phyloP scores from a whole-genome alignment of 1,139 yeast genomes.

The Nadsonia commutata region DNA sequence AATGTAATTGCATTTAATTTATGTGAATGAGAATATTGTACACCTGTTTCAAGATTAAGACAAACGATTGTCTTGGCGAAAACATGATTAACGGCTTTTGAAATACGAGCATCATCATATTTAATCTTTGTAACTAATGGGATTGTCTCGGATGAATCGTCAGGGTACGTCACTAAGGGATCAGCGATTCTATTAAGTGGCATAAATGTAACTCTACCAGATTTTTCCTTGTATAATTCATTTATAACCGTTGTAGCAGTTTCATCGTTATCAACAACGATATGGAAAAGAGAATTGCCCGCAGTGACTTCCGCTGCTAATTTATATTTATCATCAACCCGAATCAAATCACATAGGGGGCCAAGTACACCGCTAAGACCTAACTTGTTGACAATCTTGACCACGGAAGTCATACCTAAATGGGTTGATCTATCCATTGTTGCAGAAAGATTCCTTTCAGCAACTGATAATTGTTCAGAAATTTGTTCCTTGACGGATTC shows the following conservation, averaged over 20 bases:
- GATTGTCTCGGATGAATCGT: constrained; percentile 35
- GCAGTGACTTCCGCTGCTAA: constrained; percentile 82
- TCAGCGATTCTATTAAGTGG: constrained; percentile 65
- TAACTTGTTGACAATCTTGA: constrained; percentile 35
- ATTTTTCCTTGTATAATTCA: constrained; percentile 51
- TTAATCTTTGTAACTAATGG: constrained; percentile 66
- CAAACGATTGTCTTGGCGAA: constrained; percentile 76
- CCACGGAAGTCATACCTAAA: constrained; percentile 55
- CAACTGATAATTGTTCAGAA: constrained; percentile 32
- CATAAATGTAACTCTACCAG: constrained; percentile 81
- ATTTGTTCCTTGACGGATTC: constrained; percentile 43
- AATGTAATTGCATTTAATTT: constrained; percentile 69
- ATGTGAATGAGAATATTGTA: constrained; percentile 47
- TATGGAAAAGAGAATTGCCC: constrained; percentile 72
- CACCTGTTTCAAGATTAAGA: constrained; percentile 51
- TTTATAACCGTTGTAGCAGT: constrained; percentile 73
- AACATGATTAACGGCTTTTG: constrained; percentile 57
- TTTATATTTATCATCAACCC: constrained; percentile 69
- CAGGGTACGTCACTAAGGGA: constrained; percentile 34
- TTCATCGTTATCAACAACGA: constrained; percentile 77
- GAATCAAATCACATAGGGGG: constrained; percentile 68
- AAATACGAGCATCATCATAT: constrained; percentile 35
- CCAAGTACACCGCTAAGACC: constrained; percentile 65
- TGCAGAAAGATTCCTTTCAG: constrained; percentile 47
- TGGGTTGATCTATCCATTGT: constrained; percentile 44